Base-by-base conservation (phyloP, 106 monocot genomes). In the Allium sativum region DNA sequence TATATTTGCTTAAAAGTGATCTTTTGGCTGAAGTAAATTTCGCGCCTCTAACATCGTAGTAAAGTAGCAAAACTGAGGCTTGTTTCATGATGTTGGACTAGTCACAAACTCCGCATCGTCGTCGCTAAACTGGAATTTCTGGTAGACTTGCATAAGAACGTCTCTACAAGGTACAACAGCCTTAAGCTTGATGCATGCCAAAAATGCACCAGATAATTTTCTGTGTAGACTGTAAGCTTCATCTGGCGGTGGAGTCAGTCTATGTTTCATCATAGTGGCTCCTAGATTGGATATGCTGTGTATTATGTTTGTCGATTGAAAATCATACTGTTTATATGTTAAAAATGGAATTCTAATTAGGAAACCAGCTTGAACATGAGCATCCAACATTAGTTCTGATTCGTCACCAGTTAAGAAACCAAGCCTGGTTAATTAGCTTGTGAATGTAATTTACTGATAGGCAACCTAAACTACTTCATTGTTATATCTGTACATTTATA, bases 311-410 rank as follows among this genome's bases (percentile, higher is more conserved):
- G 76, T 84, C 3, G 77, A 45, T n/a, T 75, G 70, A 64, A 96
- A 96, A 61, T 96, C 84, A 54, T 82, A 87, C 10, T 78, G 70
- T 8, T 77, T 87, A 7, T 73, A 53, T 41, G 82, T 78, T 21
- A 95, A 82, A 59, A 95, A 95, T 20, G 95, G 90, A 19, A 84
- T 21, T 0, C 95, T 90, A 1, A 95, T 86, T 13, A 95, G 77
- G 65, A 95, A 83, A n/a, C 79, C 86, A n/a, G 95, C 95, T 51
- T 95, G 95, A 42, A 81, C 79, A 56, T 95, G 95, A 20, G 95
- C 90, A 53, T 95, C 90, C 17, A 87, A 48, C 95, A 95, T 95
- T 1, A 90, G 77, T 53, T 95, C 84, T 5, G 90, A 76, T 68
- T 95, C 95, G 55, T 84, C 77, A 2, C 95, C 95, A 0, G 90